Evolutionary conservation across 2,329 filamentous ascomycete genomes (phyloP).

Genomic region (Fusarium sacchari): DNA sequence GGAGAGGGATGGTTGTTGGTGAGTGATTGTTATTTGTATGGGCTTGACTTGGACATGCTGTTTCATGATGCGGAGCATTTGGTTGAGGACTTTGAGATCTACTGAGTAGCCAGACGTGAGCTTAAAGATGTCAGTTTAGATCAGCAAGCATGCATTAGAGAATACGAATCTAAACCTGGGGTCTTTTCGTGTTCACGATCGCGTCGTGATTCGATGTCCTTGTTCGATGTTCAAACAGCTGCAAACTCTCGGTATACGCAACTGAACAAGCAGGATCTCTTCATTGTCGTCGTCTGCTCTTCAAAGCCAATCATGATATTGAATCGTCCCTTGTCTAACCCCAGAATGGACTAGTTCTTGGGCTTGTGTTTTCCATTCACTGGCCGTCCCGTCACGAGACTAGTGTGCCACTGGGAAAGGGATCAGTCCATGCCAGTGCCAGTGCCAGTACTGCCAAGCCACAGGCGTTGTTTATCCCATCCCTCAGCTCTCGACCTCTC

Average conservation of each 20-base stretch:
- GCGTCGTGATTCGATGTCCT: neutral
- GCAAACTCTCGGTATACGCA: accelerated
- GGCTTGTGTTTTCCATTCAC: neutral
- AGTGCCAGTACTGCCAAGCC: neutral
- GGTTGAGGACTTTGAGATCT: constrained; percentile 3
- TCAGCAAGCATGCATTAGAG: accelerated
- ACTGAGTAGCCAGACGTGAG: neutral
- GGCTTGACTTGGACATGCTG: neutral
- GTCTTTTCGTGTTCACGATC: accelerated
- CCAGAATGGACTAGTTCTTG: accelerated
- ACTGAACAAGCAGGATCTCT: accelerated
- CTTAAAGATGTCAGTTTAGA: accelerated
- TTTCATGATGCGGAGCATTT: constrained; percentile 7
- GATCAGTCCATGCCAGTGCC: neutral
- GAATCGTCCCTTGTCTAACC: accelerated
- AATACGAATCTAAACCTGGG: accelerated
- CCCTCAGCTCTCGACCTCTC: accelerated
- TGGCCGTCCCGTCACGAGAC: no score
- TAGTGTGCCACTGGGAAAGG: neutral
- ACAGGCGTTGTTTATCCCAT: neutral
- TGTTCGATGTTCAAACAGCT: neutral
- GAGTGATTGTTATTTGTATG: constrained; percentile 17
- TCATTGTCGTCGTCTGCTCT: accelerated
- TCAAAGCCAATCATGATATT: accelerated
- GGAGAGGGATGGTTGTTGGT: neutral